phyloP scores from a whole-genome alignment of 2,329 filamentous ascomycete species.

The Sodiomyces alkalinus region DNA sequence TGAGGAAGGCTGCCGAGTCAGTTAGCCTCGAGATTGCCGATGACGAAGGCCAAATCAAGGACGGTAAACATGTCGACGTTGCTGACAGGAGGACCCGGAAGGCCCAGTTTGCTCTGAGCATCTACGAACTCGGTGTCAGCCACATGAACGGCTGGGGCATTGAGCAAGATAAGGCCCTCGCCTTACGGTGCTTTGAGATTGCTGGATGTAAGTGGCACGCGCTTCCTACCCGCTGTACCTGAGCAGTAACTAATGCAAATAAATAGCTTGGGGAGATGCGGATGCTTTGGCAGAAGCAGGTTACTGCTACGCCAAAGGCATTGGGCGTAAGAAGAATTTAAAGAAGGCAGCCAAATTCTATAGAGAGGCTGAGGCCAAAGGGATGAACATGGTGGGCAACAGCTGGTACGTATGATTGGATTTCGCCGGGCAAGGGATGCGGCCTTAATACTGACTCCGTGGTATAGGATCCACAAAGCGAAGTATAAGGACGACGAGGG shows the following conservation, averaged over 20 bases:
- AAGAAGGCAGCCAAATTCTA: conserved; percentile 91
- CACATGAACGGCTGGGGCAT: conserved; percentile 99
- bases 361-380: conserved; percentile 77
- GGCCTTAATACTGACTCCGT: conserved; percentile 4
- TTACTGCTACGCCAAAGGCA: conserved; percentile 87
- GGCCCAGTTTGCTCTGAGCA: conserved; percentile 85
- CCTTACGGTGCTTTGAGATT: conserved; percentile 88
- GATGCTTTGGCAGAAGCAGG: conserved; percentile 90
- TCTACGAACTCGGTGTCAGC: conserved; percentile 91
- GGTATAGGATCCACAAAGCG: conserved; percentile 77
- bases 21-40: conserved; percentile 72
- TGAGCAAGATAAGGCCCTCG: conserved; percentile 76
- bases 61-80: conserved; percentile 47
- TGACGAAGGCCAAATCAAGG: conserved; percentile 53
- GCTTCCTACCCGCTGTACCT: background rate
- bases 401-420: conserved; percentile 59
- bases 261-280: conserved; percentile 72
- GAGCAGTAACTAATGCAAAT: no score
- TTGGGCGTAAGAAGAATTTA: conserved; percentile 90
- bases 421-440: background rate
- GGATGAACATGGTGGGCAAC: conserved; percentile 95
- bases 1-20: conserved; percentile 77
- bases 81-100: conserved; percentile 68
- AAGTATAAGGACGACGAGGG: conserved; percentile 63
- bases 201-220: conserved; percentile 52